Percentiles rank a stretch among this genome's conserved stretches.
These are phyloP conservation scores for Penicillium aurantiogriseum DNA, from an alignment of 2,329 filamentous ascomycete species.

Conservation along the genomic window DNA sequence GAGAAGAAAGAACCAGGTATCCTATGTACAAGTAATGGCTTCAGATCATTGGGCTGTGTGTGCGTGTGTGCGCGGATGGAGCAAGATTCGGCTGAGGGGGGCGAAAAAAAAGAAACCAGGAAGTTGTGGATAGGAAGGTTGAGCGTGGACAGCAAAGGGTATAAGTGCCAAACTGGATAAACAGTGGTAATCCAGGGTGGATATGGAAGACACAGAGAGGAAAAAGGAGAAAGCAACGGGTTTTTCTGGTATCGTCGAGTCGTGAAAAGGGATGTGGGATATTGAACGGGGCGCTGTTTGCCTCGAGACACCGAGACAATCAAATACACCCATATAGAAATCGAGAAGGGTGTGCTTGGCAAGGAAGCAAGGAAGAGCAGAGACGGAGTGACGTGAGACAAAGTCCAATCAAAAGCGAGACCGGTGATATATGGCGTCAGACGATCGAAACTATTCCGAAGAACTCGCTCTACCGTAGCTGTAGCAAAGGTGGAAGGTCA, in stretches of 20 bases:
- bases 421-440: background rate
- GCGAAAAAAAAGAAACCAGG: constrained; percentile 3
- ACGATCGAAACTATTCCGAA: background rate
- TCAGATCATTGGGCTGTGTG: background rate
- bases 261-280: constrained; percentile 11
- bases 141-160: constrained; percentile 15
- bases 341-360: background rate
- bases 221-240: constrained; percentile 5
- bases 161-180: constrained; percentile 16
- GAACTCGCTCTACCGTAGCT: background rate
- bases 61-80: background rate
- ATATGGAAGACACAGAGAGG: background rate
- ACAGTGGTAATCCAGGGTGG: background rate
- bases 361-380: background rate
- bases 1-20: background rate
- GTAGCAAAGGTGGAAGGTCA: background rate
- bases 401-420: background rate
- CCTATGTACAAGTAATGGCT: constrained; percentile 8
- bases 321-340: constrained; percentile 1
- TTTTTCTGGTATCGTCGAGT: constrained; percentile 17
- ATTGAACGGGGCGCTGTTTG: background rate
- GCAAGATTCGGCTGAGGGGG: constrained; percentile 1
- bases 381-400: background rate
- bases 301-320: background rate
- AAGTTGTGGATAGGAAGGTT: constrained; percentile 2